Conservation (phyloP, 495 filamentous ascomycete species). For the Endocarpon pusillum region DNA sequence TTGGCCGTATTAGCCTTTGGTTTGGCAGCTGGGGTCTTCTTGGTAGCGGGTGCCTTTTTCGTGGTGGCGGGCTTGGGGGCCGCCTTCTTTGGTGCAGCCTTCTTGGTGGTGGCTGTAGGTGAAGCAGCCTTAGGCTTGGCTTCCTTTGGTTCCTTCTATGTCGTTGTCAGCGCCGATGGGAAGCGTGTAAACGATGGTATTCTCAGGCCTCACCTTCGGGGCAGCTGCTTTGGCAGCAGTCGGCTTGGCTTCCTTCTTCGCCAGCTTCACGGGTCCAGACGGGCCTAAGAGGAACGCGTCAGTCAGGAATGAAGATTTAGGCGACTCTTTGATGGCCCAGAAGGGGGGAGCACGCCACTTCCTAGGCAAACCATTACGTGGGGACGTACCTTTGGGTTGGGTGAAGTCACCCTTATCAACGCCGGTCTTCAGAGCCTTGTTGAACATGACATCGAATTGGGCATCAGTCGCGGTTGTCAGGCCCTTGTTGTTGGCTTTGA, state of each 20-base stretch:
- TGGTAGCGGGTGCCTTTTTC: conserved; percentile 30
- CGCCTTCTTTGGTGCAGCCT: conserved; percentile 18
- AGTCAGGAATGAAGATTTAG: conserved; percentile 11
- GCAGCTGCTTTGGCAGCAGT: conserved; percentile 33
- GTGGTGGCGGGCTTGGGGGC: conserved; percentile 17
- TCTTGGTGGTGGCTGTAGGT: conserved; percentile 38
- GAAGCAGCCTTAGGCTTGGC: conserved; percentile 23
- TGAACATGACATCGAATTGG: conserved; percentile 83
- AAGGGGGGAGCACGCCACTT: background rate
- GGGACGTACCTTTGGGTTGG: conserved; percentile 80
- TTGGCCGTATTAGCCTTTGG: conserved; percentile 39
- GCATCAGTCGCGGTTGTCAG: conserved; percentile 46
- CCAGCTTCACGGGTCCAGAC: conserved; percentile 91
- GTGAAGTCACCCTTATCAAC: conserved; percentile 80
- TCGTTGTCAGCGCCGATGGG: conserved; percentile 5
- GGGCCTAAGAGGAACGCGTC: conserved; percentile 41
- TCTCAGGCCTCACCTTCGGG: conserved; percentile 27
- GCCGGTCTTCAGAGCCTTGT: conserved; percentile 75
- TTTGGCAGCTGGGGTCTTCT: conserved; percentile 18
- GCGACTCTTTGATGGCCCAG: too few relatives aligned
- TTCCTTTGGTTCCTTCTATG: conserved; percentile 6
- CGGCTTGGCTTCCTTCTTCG: conserved; percentile 67
- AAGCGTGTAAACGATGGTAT: conserved; percentile 7
- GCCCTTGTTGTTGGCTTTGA: conserved; percentile 89
- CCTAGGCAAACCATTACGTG: background rate